A percentile compares a stretch with the other conserved stretches of the same genome.
Conservation (phyloP, 805 yeast genomes). For the Yarrowia sp. region DNA sequence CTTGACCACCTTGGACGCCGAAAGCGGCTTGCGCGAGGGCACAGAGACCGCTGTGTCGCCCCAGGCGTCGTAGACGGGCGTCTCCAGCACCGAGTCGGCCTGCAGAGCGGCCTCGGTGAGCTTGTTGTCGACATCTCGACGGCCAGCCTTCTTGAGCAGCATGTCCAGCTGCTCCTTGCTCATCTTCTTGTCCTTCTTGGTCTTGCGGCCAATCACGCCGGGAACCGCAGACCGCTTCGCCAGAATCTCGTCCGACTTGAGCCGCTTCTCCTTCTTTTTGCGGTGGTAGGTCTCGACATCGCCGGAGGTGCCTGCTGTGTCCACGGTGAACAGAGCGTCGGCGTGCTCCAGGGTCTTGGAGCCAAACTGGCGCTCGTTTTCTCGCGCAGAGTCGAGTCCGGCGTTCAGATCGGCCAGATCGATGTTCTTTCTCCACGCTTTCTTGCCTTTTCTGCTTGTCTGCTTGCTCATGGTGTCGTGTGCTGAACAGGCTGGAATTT, state of each 20-base stretch:
- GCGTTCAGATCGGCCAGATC: constrained; percentile 76
- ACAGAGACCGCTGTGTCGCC: constrained; percentile 36
- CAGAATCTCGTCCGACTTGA: constrained; percentile 69
- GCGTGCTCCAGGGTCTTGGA: constrained; percentile 38
- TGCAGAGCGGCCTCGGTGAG: constrained; percentile 53
- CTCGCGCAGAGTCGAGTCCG: constrained; percentile 67
- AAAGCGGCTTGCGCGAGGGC: background rate
- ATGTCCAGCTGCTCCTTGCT: constrained; percentile 59
- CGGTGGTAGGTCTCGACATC: constrained; percentile 33
- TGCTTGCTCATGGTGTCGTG: constrained; percentile 20
- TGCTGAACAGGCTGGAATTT: background rate
- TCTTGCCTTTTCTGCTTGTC: constrained; percentile 73
- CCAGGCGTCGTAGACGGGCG: constrained; percentile 70
- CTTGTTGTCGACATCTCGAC: constrained; percentile 52
- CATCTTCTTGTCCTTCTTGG: constrained; percentile 47
- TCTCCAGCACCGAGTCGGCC: constrained; percentile 60
- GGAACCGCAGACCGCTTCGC: constrained; percentile 75
- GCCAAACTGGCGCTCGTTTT: constrained; percentile 47
- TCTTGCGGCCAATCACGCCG: constrained; percentile 46
- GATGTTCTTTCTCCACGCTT: constrained; percentile 89
- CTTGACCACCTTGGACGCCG: constrained; percentile 13
- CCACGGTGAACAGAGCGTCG: constrained; percentile 59
- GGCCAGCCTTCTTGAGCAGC: constrained; percentile 75
- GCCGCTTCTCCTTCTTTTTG: constrained; percentile 43
- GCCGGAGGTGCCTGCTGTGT: constrained; percentile 56